Conservation (phyloP, 225 moss, liverwort and hornwort genomes). For the Anthoceros angustus region DNA sequence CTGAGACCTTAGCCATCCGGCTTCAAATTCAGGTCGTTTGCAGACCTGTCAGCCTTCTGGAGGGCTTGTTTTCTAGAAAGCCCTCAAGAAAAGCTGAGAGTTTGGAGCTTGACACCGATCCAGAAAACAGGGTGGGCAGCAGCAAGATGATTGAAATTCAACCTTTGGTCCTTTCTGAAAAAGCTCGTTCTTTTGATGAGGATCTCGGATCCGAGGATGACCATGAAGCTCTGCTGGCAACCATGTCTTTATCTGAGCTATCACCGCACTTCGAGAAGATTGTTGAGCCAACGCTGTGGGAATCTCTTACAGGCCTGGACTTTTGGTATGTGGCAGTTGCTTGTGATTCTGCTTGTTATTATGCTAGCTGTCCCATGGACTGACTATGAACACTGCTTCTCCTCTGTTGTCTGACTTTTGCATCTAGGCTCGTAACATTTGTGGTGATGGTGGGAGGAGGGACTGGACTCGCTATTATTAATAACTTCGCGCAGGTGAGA, state of each 20-base stretch:
- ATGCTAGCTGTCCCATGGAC: neutral
- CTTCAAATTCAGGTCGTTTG: neutral
- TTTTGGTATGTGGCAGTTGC: constrained; percentile 17
- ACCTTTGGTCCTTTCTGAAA: constrained; percentile 34
- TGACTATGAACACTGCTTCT: neutral
- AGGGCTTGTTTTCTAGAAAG: neutral
- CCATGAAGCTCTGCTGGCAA: constrained; percentile 24
- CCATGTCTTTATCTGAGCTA: constrained; percentile 8
- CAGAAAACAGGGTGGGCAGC: neutral
- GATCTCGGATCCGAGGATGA: constrained; percentile 29
- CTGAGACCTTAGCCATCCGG: too few species aligned
- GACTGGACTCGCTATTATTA: constrained; percentile 48
- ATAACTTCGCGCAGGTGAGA: constrained; percentile 46
- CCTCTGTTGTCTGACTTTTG: neutral
- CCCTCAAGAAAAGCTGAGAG: neutral
- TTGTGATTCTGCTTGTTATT: neutral
- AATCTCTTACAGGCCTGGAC: constrained; percentile 25
- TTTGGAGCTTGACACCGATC: neutral
- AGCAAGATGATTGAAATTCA: constrained; percentile 9
- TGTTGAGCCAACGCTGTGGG: constrained; percentile 17
- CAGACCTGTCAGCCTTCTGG: neutral
- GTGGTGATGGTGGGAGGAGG: constrained; percentile 38
- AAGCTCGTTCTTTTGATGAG: constrained; percentile 22
- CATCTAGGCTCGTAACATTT: constrained; percentile 28
- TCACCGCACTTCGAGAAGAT: constrained; percentile 6